phyloP scores from a whole-genome alignment of 164 flowering plant species.

The Hamamelis virginiana region DNA sequence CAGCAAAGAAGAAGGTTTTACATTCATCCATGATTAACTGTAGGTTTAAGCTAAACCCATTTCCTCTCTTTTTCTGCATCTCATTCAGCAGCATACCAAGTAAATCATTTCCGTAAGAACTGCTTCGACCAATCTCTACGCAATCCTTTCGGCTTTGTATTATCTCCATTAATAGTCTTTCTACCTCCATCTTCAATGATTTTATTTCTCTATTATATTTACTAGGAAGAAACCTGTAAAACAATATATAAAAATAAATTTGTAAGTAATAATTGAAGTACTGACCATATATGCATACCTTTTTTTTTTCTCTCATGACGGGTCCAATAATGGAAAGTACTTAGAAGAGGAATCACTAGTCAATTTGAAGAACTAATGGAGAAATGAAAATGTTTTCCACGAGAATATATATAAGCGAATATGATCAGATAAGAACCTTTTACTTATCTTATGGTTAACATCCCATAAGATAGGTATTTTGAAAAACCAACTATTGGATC shows the following conservation, averaged over 20 bases:
- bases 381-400: too few relatives aligned
- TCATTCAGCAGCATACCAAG: constrained; percentile 77
- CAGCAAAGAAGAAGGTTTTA: constrained; percentile 95
- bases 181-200: constrained; percentile 79
- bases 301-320: too few relatives aligned
- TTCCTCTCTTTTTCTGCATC: constrained; percentile 53
- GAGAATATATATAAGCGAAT: too few relatives aligned
- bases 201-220: constrained; percentile 85
- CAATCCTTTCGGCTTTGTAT: constrained; percentile 74
- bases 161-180: constrained; percentile 77
- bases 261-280: too few relatives aligned
- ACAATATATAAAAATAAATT: not conserved
- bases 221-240: constrained; percentile 74
- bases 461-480: too few relatives aligned
- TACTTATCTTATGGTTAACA: too few relatives aligned
- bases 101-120: constrained; percentile 74
- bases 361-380: not conserved
- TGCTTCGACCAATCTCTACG: constrained; percentile 69
- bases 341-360: not conserved
- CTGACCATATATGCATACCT: too few relatives aligned
- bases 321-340: not conserved
- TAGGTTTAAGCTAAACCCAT: constrained; percentile 45
- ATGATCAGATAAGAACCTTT: too few relatives aligned
- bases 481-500: too few relatives aligned
- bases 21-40: constrained; percentile 91